Percentiles rank a stretch among this genome's conserved stretches.
Evolutionary conservation across 2,329 filamentous ascomycete species (phyloP).

Genomic region (Cladosporium sp.): DNA sequence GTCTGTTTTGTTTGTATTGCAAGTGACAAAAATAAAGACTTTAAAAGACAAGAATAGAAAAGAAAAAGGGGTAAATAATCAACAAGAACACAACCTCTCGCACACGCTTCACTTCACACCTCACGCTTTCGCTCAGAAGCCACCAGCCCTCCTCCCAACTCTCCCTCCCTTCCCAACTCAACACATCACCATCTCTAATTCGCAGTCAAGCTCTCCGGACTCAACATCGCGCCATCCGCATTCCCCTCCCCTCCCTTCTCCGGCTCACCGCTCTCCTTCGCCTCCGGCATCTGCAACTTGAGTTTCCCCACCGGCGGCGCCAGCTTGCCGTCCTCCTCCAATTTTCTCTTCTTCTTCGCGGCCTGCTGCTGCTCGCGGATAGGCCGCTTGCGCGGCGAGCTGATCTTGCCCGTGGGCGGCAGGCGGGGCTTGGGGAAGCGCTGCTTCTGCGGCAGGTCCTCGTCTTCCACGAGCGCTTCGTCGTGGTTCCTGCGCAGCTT

Average conservation of each 20-base stretch:
- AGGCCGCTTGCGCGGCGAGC: constrained; percentile 76
- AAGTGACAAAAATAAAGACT: too few relatives aligned
- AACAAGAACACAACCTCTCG: too few relatives aligned
- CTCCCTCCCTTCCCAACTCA: too few relatives aligned
- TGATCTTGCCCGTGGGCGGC: constrained; percentile 79
- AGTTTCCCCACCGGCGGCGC: constrained; percentile 49
- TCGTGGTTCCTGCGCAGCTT: constrained; percentile 83
- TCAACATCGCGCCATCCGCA: constrained; percentile 73
- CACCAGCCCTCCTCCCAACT: too few relatives aligned
- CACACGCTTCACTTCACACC: too few relatives aligned
- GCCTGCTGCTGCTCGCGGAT: constrained; percentile 77
- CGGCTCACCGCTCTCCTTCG: constrained; percentile 50
- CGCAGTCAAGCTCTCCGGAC: constrained; percentile 65
- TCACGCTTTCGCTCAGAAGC: too few relatives aligned
- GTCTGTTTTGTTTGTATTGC: too few relatives aligned
- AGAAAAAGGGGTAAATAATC: too few relatives aligned
- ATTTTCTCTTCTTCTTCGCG: constrained; percentile 83
- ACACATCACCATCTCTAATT: background rate
- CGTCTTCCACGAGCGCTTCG: constrained; percentile 83
- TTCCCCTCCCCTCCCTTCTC: constrained; percentile 62
- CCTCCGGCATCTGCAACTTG: constrained; percentile 43
- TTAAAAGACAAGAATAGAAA: too few relatives aligned
- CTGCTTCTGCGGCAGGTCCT: constrained; percentile 91
- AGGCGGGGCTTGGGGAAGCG: constrained; percentile 59
- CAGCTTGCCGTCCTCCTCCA: constrained; percentile 37